phyloP scores from a whole-genome alignment of 1,284 basidiomycete genomes.

The Kalmanozyma brasiliensis region DNA sequence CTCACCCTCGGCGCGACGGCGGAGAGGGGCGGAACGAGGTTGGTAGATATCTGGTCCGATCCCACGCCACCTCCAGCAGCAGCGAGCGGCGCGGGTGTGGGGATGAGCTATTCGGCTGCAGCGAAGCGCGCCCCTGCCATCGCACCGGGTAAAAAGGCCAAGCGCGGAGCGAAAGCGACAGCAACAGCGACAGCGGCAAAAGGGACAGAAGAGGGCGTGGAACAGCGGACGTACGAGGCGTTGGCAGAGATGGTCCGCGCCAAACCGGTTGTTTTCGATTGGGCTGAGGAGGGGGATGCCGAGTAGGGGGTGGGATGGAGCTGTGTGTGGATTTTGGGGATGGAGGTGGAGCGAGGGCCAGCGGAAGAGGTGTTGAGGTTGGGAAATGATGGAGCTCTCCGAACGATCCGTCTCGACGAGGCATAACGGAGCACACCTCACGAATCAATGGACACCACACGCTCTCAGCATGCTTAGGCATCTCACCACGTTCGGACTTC shows the following conservation, averaged over 20 bases:
- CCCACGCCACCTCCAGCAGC: background rate
- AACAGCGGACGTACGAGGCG: conserved; percentile 25
- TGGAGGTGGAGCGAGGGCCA: too few relatives aligned
- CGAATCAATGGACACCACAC: too few relatives aligned
- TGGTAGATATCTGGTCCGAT: conserved; percentile 40
- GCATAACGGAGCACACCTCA: too few relatives aligned
- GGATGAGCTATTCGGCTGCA: conserved; percentile 34
- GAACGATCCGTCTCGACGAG: too few relatives aligned
- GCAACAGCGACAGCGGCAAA: background rate
- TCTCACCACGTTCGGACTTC: too few relatives aligned
- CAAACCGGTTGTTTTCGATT: conserved; percentile 26
- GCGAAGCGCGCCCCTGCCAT: conserved; percentile 9
- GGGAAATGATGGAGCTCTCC: too few relatives aligned
- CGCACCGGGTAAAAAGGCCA: conserved; percentile 7
- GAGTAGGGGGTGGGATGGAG: too few relatives aligned
- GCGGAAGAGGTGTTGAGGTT: background rate
- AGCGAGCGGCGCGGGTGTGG: background rate
- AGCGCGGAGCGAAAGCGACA: background rate
- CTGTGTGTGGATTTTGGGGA: too few relatives aligned
- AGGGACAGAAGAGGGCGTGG: conserved; percentile 5
- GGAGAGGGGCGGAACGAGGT: background rate
- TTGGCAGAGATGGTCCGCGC: conserved; percentile 3
- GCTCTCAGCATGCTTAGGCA: too few relatives aligned
- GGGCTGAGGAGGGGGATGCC: too few relatives aligned
- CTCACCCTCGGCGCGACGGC: conserved; percentile 2